A percentile compares a stretch with the other conserved stretches of the same genome.
Evolutionary conservation across 164 flowering plant species (phyloP).

Genomic region (Euptelea pleiosperma): DNA sequence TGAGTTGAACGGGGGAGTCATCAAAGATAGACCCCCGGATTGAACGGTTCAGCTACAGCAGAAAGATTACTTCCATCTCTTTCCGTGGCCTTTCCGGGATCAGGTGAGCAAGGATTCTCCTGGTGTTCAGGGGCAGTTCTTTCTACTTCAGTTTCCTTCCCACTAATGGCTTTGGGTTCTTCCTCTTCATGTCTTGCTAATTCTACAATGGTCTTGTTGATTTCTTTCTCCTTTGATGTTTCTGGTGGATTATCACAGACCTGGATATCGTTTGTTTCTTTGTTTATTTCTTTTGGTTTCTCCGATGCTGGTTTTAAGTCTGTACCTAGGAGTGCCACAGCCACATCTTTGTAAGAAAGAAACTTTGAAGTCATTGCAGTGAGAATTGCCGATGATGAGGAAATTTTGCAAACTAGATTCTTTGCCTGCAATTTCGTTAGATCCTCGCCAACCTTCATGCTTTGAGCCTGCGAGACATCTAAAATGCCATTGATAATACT

Average conservation of each 20-base stretch:
- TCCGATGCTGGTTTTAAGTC: constrained; percentile 53
- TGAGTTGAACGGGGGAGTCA: constrained; percentile 32
- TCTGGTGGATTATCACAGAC: constrained; percentile 18
- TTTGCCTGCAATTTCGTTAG: constrained; percentile 28
- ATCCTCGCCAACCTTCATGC: constrained; percentile 25
- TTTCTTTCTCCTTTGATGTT: constrained; percentile 28
- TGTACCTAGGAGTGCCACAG: constrained; percentile 77
- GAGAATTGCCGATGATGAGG: constrained; percentile 29
- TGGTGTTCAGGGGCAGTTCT: constrained; percentile 23
- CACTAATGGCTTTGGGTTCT: constrained; percentile 23
- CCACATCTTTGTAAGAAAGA: constrained; percentile 86
- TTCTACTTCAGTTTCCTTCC: constrained; percentile 26
- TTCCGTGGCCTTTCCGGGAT: constrained; percentile 35
- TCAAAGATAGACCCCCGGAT: constrained; percentile 43
- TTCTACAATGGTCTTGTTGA: constrained; percentile 12
- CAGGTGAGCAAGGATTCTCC: constrained; percentile 16
- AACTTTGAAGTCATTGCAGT: constrained; percentile 60
- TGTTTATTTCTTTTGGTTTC: constrained; percentile 35
- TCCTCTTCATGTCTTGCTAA: constrained; percentile 25
- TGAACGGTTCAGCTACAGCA: constrained; percentile 85
- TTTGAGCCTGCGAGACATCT: no score
- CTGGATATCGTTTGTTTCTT: constrained; percentile 26
- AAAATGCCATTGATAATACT: no score
- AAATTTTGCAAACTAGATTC: constrained; percentile 22
- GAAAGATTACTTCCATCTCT: constrained; percentile 75